Base-by-base conservation (phyloP, 2,329 filamentous ascomycete genomes). In the Colletotrichum eleusines region DNA sequence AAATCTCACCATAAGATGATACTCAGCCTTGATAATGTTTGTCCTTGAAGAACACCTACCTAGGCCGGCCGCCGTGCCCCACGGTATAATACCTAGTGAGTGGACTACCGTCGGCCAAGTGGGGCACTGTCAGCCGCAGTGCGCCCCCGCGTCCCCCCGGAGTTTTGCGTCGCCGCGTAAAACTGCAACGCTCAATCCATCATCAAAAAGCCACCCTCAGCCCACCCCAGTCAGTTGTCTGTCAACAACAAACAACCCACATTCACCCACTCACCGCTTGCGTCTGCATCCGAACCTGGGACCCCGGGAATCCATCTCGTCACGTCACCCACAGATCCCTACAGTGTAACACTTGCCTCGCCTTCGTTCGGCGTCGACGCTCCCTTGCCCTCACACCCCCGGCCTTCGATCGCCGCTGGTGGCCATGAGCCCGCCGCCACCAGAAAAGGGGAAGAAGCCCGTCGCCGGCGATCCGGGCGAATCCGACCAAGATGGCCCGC, bases 121-220 rank as follows among this genome's bases (percentile, higher is more conserved):
- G 57, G 57, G 57, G 6, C 28, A 2, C 12, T 16, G 35, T 50
- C 31, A 60, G 26, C 53, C 63, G 63, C 54, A 57, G 26, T 51
- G 55, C 51, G 42, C 12, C 63, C 40, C 18, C 42, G 42, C 42
- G 42, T 35, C 66, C 50, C 44, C 58, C n/a, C n/a, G n/a, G 58
- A 68, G 58, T 71, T 71, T 53, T 71, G 54, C 68, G 68, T 58
- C 58, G 64, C 58, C 23, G 68, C 68, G 68, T 16, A 71, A 58
- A 71, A 68, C 64, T 35, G 23, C 26, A 38, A 55, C 23, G 16
- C 46, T 57, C 64, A 59, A 53, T 53, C 38, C 51, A 20, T 35
- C 53, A 18, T 54, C 28, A 53, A 59, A 63, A n/a, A n/a, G n/a
- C n/a, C n/a, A n/a, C n/a, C n/a, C n/a, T n/a, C n/a, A n/a, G n/a